A percentile compares a stretch with the other conserved stretches of the same genome.
phyloP scores from a whole-genome alignment of 768 basidiomycete genomes.

The Cubamyces sp. region DNA sequence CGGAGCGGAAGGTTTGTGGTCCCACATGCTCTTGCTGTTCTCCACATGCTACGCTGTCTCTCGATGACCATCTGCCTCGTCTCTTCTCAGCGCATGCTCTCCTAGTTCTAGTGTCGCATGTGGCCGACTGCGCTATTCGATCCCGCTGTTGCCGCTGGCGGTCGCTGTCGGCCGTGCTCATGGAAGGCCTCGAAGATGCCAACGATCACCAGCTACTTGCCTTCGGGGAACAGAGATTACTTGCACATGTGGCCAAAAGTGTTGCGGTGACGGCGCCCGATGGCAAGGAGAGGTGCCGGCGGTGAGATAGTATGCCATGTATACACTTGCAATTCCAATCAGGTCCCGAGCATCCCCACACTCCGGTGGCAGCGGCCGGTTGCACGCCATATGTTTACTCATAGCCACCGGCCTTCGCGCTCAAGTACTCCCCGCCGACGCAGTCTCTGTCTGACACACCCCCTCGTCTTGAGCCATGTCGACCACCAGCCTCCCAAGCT shows the following conservation, averaged over 20 bases:
- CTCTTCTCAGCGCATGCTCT: background rate
- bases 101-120: background rate
- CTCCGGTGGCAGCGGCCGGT: slow-evolving; percentile 21
- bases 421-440: background rate
- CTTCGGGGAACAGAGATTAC: background rate
- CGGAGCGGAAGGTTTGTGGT: background rate
- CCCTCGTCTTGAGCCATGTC: slow-evolving; percentile 48
- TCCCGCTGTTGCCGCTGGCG: background rate
- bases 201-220: no score
- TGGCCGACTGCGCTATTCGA: background rate
- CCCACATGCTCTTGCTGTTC: slow-evolving; percentile 18
- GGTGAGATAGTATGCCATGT: slow-evolving; percentile 15
- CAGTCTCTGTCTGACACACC: background rate
- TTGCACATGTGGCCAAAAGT: background rate
- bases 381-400: slow-evolving; percentile 24
- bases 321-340: slow-evolving; percentile 9
- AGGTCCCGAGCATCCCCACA: slow-evolving; percentile 21
- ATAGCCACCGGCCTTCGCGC: slow-evolving; percentile 14
- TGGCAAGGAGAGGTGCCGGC: background rate
- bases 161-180: no score
- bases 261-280: background rate
- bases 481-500: slow-evolving; percentile 56
- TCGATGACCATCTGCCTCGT: slow-evolving; percentile 5
- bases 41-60: slow-evolving; percentile 19
- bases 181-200: no score